Conservation (phyloP, 2,329 filamentous ascomycete species). For the Furcasterigmium furcatum region DNA sequence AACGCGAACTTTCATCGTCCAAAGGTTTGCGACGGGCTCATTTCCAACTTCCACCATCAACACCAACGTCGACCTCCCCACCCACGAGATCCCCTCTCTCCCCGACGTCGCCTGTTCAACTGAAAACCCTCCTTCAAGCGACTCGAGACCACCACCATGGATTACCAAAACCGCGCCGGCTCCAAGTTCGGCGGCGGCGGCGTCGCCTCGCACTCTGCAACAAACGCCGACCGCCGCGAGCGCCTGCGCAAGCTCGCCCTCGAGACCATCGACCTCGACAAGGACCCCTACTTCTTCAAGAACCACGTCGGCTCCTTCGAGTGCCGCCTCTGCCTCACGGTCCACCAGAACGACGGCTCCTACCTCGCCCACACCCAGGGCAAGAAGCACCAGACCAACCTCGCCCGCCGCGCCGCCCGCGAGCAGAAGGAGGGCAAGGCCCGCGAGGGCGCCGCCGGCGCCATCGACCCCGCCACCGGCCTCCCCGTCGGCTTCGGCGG, state of each 20-base stretch:
- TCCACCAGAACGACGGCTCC: slow-evolving; percentile 98
- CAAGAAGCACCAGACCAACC: slow-evolving; percentile 97
- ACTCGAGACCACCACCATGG: slow-evolving; percentile 43
- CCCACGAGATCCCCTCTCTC: too few species aligned
- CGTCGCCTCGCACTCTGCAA: slow-evolving; percentile 88
- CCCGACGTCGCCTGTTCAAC: too few species aligned
- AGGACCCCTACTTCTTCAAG: slow-evolving; percentile 99
- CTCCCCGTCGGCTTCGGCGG: slow-evolving; percentile 75
- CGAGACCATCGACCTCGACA: slow-evolving; percentile 98
- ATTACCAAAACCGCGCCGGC: slow-evolving; percentile 87
- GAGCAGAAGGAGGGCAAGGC: slow-evolving; percentile 86
- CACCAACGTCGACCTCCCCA: too few species aligned
- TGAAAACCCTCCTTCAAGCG: too few species aligned
- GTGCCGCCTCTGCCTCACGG: slow-evolving; percentile 92
- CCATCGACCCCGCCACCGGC: slow-evolving; percentile 65
- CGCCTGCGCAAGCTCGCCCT: slow-evolving; percentile 96
- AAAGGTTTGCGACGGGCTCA: too few species aligned
- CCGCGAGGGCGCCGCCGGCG: slow-evolving; percentile 40
- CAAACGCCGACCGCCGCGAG: slow-evolving; percentile 95
- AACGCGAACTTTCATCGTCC: too few species aligned
- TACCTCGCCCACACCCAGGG: slow-evolving; percentile 98
- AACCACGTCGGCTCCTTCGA: slow-evolving; percentile 99
- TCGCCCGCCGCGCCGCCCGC: slow-evolving; percentile 90
- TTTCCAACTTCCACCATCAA: too few species aligned
- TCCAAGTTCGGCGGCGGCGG: slow-evolving; percentile 98